Evolutionary conservation across 2,329 filamentous ascomycete species (phyloP).

Genomic region (Ascochyta rabiei): DNA sequence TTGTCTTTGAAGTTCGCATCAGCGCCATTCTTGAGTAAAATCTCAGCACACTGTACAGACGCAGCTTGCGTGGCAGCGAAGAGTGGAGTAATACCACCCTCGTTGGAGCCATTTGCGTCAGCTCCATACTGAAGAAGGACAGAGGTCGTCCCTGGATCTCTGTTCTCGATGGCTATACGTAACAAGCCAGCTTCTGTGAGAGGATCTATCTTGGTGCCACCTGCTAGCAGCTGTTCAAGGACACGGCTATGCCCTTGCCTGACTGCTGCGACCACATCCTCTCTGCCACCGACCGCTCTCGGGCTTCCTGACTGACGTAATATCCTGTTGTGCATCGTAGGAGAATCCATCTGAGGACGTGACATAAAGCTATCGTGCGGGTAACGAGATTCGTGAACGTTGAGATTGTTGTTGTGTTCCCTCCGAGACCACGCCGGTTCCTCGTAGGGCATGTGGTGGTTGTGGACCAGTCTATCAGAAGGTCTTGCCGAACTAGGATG

Average conservation of each 20-base stretch:
- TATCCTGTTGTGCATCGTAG: slow-evolving; percentile 19
- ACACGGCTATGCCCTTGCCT: slow-evolving; percentile 69
- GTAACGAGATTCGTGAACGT: slow-evolving; percentile 24
- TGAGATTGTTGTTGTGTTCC: slow-evolving; percentile 27
- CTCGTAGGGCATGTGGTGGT: slow-evolving; percentile 26
- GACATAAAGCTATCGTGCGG: slow-evolving; percentile 21
- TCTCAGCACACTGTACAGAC: slow-evolving; percentile 54
- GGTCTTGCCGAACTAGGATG: neutral
- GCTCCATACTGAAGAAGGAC: slow-evolving; percentile 35
- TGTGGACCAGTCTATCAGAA: slow-evolving; percentile 18
- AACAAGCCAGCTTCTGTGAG: slow-evolving; percentile 36
- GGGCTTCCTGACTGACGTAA: slow-evolving; percentile 27
- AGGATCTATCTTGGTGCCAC: slow-evolving; percentile 33
- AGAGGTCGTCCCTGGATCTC: slow-evolving; percentile 31
- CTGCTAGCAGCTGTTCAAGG: slow-evolving; percentile 37
- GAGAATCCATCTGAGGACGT: slow-evolving; percentile 19
- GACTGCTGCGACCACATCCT: slow-evolving; percentile 57
- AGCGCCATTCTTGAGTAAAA: slow-evolving; percentile 42
- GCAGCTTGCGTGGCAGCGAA: slow-evolving; percentile 31
- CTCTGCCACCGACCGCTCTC: slow-evolving; percentile 39
- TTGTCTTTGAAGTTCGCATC: slow-evolving; percentile 64
- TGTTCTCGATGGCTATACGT: slow-evolving; percentile 33
- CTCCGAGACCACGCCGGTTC: slow-evolving; percentile 28
- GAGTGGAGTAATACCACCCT: slow-evolving; percentile 34
- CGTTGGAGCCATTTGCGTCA: slow-evolving; percentile 36